A percentile compares a stretch with the other conserved stretches of the same genome.
phyloP scores from a whole-genome alignment of 192 early-diverging fungal genomes.

The Mortierella antarctica region DNA sequence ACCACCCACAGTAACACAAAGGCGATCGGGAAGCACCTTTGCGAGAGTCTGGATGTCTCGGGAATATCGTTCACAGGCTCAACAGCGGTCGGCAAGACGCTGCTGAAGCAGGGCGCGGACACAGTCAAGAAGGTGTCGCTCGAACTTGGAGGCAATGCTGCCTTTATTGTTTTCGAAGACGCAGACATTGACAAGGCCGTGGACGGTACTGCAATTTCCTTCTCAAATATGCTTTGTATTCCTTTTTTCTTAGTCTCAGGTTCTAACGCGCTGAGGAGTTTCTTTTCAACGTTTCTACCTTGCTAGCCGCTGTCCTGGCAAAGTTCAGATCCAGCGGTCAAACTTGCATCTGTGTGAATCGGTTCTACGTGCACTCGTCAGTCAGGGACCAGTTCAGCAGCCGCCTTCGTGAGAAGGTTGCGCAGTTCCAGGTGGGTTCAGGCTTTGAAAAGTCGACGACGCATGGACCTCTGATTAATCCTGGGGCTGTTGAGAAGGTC shows the following conservation, averaged over 20 bases:
- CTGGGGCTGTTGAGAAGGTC: constrained; percentile 75
- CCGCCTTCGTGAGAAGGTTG: constrained; percentile 65
- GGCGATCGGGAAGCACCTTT: constrained; percentile 69
- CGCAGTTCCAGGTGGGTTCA: constrained; percentile 75
- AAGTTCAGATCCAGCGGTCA: constrained; percentile 85
- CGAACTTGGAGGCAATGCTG: constrained; percentile 90
- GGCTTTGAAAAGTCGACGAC: constrained; percentile 73
- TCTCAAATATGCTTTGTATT: neutral
- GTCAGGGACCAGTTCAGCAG: constrained; percentile 73
- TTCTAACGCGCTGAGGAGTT: neutral
- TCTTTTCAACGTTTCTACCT: neutral
- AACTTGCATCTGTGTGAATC: constrained; percentile 82
- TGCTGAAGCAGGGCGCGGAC: constrained; percentile 69
- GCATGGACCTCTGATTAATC: constrained; percentile 87
- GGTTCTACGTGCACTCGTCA: constrained; percentile 78
- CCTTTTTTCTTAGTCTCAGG: too few relatives aligned
- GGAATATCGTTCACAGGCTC: constrained; percentile 88
- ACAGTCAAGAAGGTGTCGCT: constrained; percentile 82
- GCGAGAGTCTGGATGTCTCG: constrained; percentile 65
- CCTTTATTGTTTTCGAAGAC: constrained; percentile 83
- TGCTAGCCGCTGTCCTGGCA: constrained; percentile 61
- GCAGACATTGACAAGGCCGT: constrained; percentile 79
- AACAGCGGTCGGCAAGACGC: constrained; percentile 72
- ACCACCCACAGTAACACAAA: constrained; percentile 62
- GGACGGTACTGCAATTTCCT: constrained; percentile 43